Evolutionary conservation across 805 yeast species (phyloP).

Genomic region (Naumovozyma castellii): DNA sequence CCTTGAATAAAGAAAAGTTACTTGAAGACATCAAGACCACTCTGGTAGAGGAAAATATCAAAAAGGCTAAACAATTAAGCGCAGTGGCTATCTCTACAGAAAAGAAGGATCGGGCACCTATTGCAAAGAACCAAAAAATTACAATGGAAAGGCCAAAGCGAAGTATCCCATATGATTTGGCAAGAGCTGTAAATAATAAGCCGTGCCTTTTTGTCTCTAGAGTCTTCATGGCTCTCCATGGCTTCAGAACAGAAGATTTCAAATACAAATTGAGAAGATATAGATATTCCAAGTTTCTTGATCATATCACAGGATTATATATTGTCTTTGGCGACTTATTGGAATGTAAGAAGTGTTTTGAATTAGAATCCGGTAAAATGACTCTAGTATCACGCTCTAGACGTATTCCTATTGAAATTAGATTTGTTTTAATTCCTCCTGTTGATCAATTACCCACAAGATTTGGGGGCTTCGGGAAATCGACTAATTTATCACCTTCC

Average conservation of each 20-base stretch:
- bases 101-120: neutral
- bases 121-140: neutral
- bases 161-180: constrained; percentile 40
- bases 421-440: constrained; percentile 16
- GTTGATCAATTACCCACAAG: constrained; percentile 3
- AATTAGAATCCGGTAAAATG: constrained; percentile 18
- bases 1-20: constrained; percentile 38
- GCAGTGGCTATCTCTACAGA: too few species aligned
- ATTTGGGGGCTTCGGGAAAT: constrained; percentile 1
- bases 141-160: constrained; percentile 5
- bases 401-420: constrained; percentile 17
- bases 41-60: constrained; percentile 28
- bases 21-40: constrained; percentile 27
- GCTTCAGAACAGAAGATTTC: constrained; percentile 50
- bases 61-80: constrained; percentile 13
- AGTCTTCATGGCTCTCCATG: constrained; percentile 47
- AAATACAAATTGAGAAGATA: constrained; percentile 49
- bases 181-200: constrained; percentile 41
- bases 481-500: neutral
- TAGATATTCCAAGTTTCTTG: constrained; percentile 55
- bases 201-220: constrained; percentile 45
- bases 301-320: constrained; percentile 58
- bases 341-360: constrained; percentile 22
- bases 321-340: constrained; percentile 48
- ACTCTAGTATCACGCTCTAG: constrained; percentile 17